phyloP scores from a whole-genome alignment of 352 stramenopile species.

The Phytophthora cryptogea region DNA sequence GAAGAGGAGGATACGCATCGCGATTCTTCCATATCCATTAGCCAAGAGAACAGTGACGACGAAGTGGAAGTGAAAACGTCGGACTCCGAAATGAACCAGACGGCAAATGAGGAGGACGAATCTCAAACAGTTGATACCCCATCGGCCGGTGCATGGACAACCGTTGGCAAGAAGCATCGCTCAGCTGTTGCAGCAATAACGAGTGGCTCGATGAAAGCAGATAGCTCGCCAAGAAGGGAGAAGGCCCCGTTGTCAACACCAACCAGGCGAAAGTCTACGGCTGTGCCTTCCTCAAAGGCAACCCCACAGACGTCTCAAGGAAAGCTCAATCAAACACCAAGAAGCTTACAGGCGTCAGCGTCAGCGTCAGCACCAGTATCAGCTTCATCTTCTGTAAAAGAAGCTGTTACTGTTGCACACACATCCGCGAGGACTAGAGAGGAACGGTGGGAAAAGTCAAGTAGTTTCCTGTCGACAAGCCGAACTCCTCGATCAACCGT shows the following conservation, averaged over 20 bases:
- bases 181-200: conserved; percentile 20
- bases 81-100: conserved; percentile 5
- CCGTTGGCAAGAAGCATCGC: conserved; percentile 72
- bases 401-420: conserved; percentile 7
- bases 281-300: conserved; percentile 11
- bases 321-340: conserved; percentile 16
- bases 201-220: conserved; percentile 6
- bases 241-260: conserved; percentile 1
- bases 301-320: conserved; percentile 15
- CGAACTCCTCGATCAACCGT: conserved; percentile 20
- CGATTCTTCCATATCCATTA: conserved; percentile 15
- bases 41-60: conserved; percentile 24
- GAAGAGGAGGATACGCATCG: conserved; percentile 23
- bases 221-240: conserved; percentile 12
- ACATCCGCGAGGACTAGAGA: conserved; percentile 9
- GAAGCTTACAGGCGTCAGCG: conserved; percentile 1
- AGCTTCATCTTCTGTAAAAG: conserved; percentile 1
- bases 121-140: background rate
- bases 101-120: background rate
- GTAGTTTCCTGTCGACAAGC: conserved; percentile 8
- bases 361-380: background rate
- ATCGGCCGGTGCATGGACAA: conserved; percentile 63
- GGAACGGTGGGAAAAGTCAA: conserved; percentile 24
- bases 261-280: conserved; percentile 11
- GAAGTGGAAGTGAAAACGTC: conserved; percentile 6